Percentiles rank a stretch among this genome's conserved stretches.
These are phyloP conservation scores for Galerina marginata DNA, from an alignment of 768 basidiomycete genomes.

Conservation along the genomic window DNA sequence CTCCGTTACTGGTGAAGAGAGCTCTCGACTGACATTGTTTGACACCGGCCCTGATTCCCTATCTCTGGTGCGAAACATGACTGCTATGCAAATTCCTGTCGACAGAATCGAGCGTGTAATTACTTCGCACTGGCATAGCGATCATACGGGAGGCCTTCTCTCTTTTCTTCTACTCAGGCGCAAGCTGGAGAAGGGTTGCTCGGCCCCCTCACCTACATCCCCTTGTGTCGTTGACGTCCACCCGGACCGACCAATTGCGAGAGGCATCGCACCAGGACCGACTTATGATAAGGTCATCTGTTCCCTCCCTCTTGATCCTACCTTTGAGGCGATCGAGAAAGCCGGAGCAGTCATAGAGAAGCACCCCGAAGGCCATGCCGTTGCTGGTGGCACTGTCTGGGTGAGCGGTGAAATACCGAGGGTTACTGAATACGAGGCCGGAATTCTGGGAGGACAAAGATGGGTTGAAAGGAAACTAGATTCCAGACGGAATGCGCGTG, in stretches of 20 bases:
- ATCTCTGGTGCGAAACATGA: slow-evolving; percentile 75
- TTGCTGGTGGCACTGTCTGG: slow-evolving; percentile 68
- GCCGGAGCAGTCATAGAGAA: slow-evolving; percentile 62
- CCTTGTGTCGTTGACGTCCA: slow-evolving; percentile 73
- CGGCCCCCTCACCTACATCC: slow-evolving; percentile 4
- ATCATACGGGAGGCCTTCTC: slow-evolving; percentile 77
- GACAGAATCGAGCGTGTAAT: slow-evolving; percentile 64
- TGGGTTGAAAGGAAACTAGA: slow-evolving; percentile 49
- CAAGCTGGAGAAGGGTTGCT: slow-evolving; percentile 6
- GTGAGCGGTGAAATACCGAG: slow-evolving; percentile 85
- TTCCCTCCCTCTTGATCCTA: slow-evolving; percentile 71
- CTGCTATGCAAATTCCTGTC: slow-evolving; percentile 60
- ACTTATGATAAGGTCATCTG: slow-evolving; percentile 60
- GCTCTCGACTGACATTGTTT: slow-evolving; percentile 66
- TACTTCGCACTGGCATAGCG: slow-evolving; percentile 82
- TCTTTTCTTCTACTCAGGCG: slow-evolving; percentile 60
- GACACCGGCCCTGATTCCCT: slow-evolving; percentile 84
- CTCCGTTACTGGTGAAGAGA: slow-evolving; percentile 44
- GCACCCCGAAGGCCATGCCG: slow-evolving; percentile 63
- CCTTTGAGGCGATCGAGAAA: slow-evolving; percentile 64
- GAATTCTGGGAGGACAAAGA: slow-evolving; percentile 69
- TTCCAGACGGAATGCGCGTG: slow-evolving; percentile 19
- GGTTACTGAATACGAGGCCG: slow-evolving; percentile 68
- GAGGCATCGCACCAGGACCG: slow-evolving; percentile 76
- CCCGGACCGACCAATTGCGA: slow-evolving; percentile 72